phyloP scores from a whole-genome alignment of 257 asterid genomes.

The Buddleja alternifolia region DNA sequence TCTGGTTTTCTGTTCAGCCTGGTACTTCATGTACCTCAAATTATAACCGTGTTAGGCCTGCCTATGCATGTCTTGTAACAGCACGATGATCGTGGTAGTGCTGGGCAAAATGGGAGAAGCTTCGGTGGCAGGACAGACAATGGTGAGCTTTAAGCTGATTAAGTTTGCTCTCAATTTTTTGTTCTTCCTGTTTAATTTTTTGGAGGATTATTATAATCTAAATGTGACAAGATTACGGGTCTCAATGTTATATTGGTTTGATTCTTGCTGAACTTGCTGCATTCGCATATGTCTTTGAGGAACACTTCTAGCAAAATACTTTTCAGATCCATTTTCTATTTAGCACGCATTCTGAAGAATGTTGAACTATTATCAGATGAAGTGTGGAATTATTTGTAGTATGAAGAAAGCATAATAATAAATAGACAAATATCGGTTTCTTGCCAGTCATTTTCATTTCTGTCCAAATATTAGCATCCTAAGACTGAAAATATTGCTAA shows the following conservation, averaged over 20 bases:
- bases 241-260: conserved; percentile 11
- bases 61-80: conserved; percentile 90
- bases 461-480: too few species aligned
- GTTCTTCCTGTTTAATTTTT: conserved; percentile 5
- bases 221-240: not conserved
- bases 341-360: not conserved
- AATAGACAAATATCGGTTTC: too few species aligned
- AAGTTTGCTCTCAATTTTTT: not conserved
- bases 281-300: not conserved
- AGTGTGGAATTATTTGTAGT: too few species aligned
- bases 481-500: too few species aligned
- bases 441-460: too few species aligned
- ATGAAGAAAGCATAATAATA: too few species aligned
- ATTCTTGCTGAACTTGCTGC: conserved; percentile 15
- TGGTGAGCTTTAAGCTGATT: conserved; percentile 45
- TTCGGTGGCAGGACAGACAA: conserved; percentile 50
- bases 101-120: conserved; percentile 70
- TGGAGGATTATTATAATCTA: conserved; percentile 4
- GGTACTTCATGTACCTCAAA: conserved; percentile 56
- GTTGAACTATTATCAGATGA: not conserved
- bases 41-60: conserved; percentile 81
- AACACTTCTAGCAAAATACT: conserved; percentile 3
- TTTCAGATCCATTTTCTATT: not conserved
- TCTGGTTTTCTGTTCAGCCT: conserved; percentile 55
- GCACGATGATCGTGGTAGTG: conserved; percentile 86